phyloP scores from a whole-genome alignment of 2,329 filamentous ascomycete genomes.

The Colletotrichum zoysiae region DNA sequence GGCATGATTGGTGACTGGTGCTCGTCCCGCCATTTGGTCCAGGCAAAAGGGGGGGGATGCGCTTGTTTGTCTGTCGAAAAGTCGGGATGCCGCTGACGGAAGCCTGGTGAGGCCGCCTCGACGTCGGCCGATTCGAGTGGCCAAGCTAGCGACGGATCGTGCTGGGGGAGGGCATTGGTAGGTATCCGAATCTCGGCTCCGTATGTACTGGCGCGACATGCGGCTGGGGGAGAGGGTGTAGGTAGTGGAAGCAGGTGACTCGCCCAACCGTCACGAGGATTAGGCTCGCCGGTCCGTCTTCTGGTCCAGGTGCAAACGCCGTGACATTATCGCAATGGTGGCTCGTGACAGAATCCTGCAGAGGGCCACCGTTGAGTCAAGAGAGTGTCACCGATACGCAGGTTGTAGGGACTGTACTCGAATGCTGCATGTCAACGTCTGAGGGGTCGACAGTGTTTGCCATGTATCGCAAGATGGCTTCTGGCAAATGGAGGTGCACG shows the following conservation, averaged over 20 bases:
- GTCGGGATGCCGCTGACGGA: slow-evolving; percentile 6
- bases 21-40: slow-evolving; percentile 14
- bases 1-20: background rate
- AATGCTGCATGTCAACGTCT: slow-evolving; percentile 1
- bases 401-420: no score
- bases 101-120: background rate
- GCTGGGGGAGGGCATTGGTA: slow-evolving; percentile 3
- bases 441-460: background rate
- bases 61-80: slow-evolving; percentile 8
- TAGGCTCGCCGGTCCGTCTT: slow-evolving; percentile 27
- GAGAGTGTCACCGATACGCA: background rate
- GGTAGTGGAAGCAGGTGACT: slow-evolving; percentile 25
- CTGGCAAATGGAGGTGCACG: background rate
- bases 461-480: background rate
- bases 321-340: slow-evolving; percentile 31
- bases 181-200: slow-evolving; percentile 32
- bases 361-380: slow-evolving; percentile 17
- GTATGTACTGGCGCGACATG: slow-evolving; percentile 14
- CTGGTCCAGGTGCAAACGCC: slow-evolving; percentile 27
- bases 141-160: slow-evolving; percentile 5
- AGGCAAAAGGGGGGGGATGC: background rate
- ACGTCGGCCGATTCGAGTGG: background rate
- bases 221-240: slow-evolving; percentile 14
- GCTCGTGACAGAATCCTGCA: slow-evolving; percentile 20
- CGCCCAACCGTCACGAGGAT: slow-evolving; percentile 27